Conservation (phyloP, 2,329 filamentous ascomycete species). For the Cercospora canescens region DNA sequence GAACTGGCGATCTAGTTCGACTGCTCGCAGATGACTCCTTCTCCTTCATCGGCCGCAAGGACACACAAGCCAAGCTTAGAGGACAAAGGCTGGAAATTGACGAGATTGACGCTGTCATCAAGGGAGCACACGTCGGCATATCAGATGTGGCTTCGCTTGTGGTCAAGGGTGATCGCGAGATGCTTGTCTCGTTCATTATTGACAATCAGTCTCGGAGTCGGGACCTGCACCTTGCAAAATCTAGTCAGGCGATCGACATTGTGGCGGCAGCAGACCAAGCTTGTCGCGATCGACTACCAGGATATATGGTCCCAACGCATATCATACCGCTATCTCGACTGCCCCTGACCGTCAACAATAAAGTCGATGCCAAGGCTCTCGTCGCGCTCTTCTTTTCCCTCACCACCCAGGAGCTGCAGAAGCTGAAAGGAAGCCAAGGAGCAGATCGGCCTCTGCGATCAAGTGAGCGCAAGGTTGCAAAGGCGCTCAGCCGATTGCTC, state of each 20-base stretch:
- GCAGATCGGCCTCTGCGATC: slow-evolving; percentile 34
- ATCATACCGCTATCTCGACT: slow-evolving; percentile 70
- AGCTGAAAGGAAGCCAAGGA: slow-evolving; percentile 41
- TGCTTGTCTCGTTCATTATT: slow-evolving; percentile 74
- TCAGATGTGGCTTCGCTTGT: slow-evolving; percentile 77
- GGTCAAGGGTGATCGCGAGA: slow-evolving; percentile 74
- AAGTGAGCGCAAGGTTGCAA: slow-evolving; percentile 52
- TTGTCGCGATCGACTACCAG: slow-evolving; percentile 70
- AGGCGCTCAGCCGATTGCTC: slow-evolving; percentile 57
- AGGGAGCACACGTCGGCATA: slow-evolving; percentile 57
- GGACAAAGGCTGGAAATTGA: slow-evolving; percentile 87
- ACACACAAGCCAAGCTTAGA: slow-evolving; percentile 89
- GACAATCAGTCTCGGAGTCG: slow-evolving; percentile 24
- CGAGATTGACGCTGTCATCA: slow-evolving; percentile 86
- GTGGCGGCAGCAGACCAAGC: slow-evolving; percentile 42
- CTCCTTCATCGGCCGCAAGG: slow-evolving; percentile 82
- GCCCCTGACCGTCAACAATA: slow-evolving; percentile 86
- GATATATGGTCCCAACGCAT: slow-evolving; percentile 90
- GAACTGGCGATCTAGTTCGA: slow-evolving; percentile 85
- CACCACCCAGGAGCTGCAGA: slow-evolving; percentile 61
- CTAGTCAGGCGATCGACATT: slow-evolving; percentile 27
- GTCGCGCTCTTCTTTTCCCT: slow-evolving; percentile 65
- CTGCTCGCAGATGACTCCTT: slow-evolving; percentile 79
- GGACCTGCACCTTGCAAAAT: slow-evolving; percentile 38
- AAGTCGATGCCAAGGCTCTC: slow-evolving; percentile 73